Evolutionary conservation across 2,329 filamentous ascomycete genomes (phyloP).

Genomic region (Plenodomus biglobosus): DNA sequence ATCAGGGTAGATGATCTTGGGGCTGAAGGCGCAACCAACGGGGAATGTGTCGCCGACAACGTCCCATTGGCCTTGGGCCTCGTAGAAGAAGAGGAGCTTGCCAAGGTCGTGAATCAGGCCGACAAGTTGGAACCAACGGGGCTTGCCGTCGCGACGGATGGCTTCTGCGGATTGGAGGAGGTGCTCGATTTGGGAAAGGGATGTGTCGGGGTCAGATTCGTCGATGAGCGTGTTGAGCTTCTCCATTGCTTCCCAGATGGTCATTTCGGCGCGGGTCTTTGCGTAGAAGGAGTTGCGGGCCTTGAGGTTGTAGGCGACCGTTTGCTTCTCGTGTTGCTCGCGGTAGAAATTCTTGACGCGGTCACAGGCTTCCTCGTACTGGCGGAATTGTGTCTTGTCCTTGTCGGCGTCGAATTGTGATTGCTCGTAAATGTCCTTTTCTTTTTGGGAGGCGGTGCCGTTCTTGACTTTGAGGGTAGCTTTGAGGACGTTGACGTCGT

Average conservation of each 20-base stretch:
- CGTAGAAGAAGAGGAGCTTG: conserved; percentile 79
- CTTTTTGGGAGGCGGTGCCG: conserved; percentile 48
- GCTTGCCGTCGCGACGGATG: conserved; percentile 81
- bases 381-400: conserved; percentile 77
- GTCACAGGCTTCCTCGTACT: conserved; percentile 81
- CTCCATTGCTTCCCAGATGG: conserved; percentile 89
- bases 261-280: conserved; percentile 72
- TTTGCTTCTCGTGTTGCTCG: conserved; percentile 71
- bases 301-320: conserved; percentile 79
- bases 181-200: conserved; percentile 85
- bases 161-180: conserved; percentile 86
- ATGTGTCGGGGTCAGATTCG: conserved; percentile 87
- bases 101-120: conserved; percentile 79
- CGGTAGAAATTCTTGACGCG: conserved; percentile 85
- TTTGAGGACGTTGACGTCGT: conserved; percentile 63
- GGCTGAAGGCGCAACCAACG: conserved; percentile 73
- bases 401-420: conserved; percentile 73
- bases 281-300: conserved; percentile 72
- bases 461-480: conserved; percentile 55
- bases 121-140: conserved; percentile 78
- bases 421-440: conserved; percentile 55
- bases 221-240: conserved; percentile 89
- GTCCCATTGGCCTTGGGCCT: conserved; percentile 87
- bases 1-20: conserved; percentile 76
- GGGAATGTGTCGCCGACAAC: conserved; percentile 87